Conservation (phyloP, 2,329 filamentous ascomycete genomes). For the Bipolaris bicolor region DNA sequence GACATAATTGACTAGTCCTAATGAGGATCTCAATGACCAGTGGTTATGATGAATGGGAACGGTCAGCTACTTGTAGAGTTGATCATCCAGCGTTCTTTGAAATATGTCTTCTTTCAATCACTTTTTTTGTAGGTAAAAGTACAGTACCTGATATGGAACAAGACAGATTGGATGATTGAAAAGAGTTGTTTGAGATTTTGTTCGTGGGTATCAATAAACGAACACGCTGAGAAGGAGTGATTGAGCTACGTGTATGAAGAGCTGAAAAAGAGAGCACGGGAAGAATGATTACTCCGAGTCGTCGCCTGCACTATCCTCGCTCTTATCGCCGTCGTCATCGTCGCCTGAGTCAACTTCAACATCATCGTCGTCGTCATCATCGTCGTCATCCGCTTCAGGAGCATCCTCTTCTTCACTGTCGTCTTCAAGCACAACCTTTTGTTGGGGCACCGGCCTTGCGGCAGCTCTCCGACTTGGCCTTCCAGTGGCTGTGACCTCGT, state of each 20-base stretch:
- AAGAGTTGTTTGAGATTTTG: background rate
- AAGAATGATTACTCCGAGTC: slow-evolving; percentile 32
- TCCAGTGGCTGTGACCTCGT: slow-evolving; percentile 35
- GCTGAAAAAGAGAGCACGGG: background rate
- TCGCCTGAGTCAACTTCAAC: slow-evolving; percentile 23
- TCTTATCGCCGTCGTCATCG: slow-evolving; percentile 21
- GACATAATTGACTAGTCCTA: background rate
- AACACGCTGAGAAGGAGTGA: background rate
- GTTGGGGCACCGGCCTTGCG: slow-evolving; percentile 23
- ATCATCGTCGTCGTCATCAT: slow-evolving; percentile 28
- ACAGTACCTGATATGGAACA: too few species aligned
- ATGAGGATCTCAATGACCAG: background rate
- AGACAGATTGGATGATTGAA: background rate
- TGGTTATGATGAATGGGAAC: background rate
- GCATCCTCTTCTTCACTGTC: slow-evolving; percentile 33
- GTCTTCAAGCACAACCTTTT: slow-evolving; percentile 32
- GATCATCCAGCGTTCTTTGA: background rate
- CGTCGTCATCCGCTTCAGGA: slow-evolving; percentile 22
- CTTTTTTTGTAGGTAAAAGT: background rate
- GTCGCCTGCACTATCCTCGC: slow-evolving; percentile 22
- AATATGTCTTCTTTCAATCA: background rate
- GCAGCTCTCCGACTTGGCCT: slow-evolving; percentile 38
- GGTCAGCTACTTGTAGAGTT: background rate
- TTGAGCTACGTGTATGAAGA: background rate
- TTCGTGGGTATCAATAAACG: background rate